Percentiles rank a stretch among this genome's conserved stretches.
Conservation (phyloP, 139 green algal species). For the Tetraselmis chui region DNA sequence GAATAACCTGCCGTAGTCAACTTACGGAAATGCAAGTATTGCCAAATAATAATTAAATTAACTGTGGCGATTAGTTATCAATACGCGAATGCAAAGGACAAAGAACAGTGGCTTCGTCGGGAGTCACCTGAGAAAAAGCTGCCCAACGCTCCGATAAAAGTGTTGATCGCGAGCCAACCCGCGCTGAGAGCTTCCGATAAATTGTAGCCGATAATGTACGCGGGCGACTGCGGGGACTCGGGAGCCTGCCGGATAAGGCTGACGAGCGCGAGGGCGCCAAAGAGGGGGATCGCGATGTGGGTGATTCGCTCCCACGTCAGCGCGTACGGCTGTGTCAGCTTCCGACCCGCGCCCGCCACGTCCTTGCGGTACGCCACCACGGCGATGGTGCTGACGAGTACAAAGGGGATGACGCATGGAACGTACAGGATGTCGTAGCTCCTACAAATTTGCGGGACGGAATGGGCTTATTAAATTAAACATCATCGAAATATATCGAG, state of each 20-base stretch:
- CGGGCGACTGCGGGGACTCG: constrained; percentile 9
- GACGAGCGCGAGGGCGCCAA: constrained; percentile 28
- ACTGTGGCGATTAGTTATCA: no score
- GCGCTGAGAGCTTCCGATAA: constrained; percentile 14
- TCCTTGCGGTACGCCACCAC: constrained; percentile 12
- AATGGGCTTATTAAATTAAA: no score
- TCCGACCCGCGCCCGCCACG: neutral
- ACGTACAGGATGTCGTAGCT: constrained; percentile 34
- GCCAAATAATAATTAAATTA: no score
- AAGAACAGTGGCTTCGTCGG: no score
- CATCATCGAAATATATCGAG: no score
- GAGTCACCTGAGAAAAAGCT: constrained; percentile 31
- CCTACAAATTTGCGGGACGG: no score
- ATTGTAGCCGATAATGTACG: constrained; percentile 35
- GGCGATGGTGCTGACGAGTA: constrained; percentile 18
- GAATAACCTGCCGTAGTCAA: no score
- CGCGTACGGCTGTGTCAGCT: neutral
- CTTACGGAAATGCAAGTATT: no score
- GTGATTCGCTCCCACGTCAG: neutral
- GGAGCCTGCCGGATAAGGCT: constrained; percentile 22
- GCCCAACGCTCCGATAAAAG: constrained; percentile 27
- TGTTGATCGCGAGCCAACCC: constrained; percentile 29
- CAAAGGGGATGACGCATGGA: constrained; percentile 34
- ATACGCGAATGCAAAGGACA: no score
- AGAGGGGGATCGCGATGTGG: constrained; percentile 7